These are phyloP conservation scores for Neoboletus magnificus DNA, from an alignment of 768 basidiomycete genomes.

Conservation along the genomic window DNA sequence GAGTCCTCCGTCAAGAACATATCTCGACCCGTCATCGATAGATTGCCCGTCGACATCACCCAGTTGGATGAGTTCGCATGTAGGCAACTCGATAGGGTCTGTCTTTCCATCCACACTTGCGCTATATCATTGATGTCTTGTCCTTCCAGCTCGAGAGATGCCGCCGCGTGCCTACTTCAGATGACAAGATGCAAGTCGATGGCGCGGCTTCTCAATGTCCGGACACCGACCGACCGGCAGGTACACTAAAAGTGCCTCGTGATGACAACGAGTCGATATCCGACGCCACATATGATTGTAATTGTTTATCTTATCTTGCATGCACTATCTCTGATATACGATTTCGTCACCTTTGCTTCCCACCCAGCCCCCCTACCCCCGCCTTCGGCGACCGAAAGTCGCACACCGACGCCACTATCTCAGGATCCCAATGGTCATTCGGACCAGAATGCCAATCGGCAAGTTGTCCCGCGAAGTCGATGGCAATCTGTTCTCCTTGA, in stretches of 20 bases:
- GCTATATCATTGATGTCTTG: neutral
- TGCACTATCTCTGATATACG: neutral
- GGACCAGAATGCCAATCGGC: conserved; percentile 34
- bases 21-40: conserved; percentile 76
- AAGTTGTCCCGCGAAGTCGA: conserved; percentile 69
- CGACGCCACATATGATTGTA: conserved; percentile 6
- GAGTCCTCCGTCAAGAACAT: conserved; percentile 81
- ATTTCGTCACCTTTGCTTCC: conserved; percentile 4
- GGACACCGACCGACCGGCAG: neutral
- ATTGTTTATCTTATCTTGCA: conserved; percentile 3
- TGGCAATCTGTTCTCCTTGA: conserved; percentile 85
- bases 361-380: neutral
- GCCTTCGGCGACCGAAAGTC: conserved; percentile 9
- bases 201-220: neutral
- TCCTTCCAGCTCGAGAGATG: conserved; percentile 46
- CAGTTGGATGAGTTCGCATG: conserved; percentile 87
- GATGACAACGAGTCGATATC: neutral
- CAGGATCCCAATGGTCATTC: conserved; percentile 13
- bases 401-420: conserved; percentile 22
- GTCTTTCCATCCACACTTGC: conserved; percentile 17
- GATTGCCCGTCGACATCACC: conserved; percentile 68
- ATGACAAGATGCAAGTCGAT: conserved; percentile 32
- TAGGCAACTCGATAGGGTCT: conserved; percentile 78
- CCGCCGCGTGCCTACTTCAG: conserved; percentile 37
- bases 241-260: neutral